These are phyloP conservation scores for Colletotrichum eleusines DNA, from an alignment of 2,329 filamentous ascomycete species.

Conservation along the genomic window DNA sequence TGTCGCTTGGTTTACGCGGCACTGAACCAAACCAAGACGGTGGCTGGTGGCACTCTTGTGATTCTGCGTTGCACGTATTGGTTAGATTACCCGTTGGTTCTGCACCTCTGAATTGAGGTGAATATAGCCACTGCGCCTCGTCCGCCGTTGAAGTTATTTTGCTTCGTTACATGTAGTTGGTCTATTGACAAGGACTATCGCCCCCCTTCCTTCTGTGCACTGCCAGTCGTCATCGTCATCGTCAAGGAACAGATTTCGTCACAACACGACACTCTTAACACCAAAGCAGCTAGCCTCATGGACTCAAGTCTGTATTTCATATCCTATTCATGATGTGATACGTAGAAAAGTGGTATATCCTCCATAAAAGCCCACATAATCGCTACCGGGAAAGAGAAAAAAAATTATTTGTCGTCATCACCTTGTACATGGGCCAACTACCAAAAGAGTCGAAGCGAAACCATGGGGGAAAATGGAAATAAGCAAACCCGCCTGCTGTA, in stretches of 20 bases:
- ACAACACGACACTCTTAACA: not conserved
- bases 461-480: not conserved
- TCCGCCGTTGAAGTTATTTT: too few relatives aligned
- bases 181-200: too few relatives aligned
- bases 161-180: not conserved
- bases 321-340: conserved; percentile 27
- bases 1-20: not conserved
- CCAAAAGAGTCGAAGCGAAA: not conserved
- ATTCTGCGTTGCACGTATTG: not conserved
- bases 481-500: not conserved
- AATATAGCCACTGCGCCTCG: not conserved
- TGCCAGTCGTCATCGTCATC: not conserved
- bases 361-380: conserved; percentile 28
- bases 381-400: not conserved
- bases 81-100: not conserved
- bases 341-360: conserved; percentile 42
- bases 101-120: not conserved
- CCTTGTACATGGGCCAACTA: conserved; percentile 18
- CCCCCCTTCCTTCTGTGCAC: not conserved
- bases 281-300: not conserved
- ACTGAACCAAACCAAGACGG: not conserved
- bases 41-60: not conserved
- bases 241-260: not conserved
- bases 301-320: conserved; percentile 25
- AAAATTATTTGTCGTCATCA: conserved; percentile 3